Percentiles rank a stretch among this genome's conserved stretches.
phyloP scores from a whole-genome alignment of 768 basidiomycete species.

The Podaxis sp. region DNA sequence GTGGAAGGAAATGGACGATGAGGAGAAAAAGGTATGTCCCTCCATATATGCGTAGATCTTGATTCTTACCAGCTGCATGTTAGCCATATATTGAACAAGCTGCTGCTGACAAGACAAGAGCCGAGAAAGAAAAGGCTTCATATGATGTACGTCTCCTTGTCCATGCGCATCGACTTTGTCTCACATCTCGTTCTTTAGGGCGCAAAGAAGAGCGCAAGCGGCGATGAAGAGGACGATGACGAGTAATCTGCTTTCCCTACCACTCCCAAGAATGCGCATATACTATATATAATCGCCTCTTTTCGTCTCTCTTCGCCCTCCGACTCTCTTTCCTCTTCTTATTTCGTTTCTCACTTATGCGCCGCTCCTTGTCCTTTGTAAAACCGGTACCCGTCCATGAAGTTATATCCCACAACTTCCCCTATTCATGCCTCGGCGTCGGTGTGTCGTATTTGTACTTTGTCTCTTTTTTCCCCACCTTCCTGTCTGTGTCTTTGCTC shows the following conservation, averaged over 20 bases:
- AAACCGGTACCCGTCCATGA: constrained; percentile 2
- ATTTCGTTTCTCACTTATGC: neutral
- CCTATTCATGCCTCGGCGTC: neutral
- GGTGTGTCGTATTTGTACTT: constrained; percentile 7
- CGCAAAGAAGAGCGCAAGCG: constrained; percentile 28
- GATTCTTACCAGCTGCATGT: constrained; percentile 12
- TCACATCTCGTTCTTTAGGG: neutral
- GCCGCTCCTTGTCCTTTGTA: constrained; percentile 1
- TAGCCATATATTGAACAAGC: constrained; percentile 91
- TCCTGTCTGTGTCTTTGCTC: neutral
- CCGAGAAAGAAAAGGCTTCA: constrained; percentile 72
- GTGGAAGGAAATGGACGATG: constrained; percentile 94
- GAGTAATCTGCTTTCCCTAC: constrained; percentile 15
- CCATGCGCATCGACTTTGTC: neutral
- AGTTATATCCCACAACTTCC: neutral
- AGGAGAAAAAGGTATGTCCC: constrained; percentile 84
- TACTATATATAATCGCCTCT: constrained; percentile 11
- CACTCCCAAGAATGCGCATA: constrained; percentile 3
- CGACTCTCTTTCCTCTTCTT: neutral
- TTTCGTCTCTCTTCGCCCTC: neutral
- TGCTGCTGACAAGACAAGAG: constrained; percentile 81
- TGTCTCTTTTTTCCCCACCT: neutral
- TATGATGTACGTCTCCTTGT: constrained; percentile 32
- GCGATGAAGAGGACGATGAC: constrained; percentile 32
- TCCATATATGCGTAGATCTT: constrained; percentile 4